phyloP scores from a whole-genome alignment of 1,284 basidiomycete species.

The Mycosarcoma maydis region DNA sequence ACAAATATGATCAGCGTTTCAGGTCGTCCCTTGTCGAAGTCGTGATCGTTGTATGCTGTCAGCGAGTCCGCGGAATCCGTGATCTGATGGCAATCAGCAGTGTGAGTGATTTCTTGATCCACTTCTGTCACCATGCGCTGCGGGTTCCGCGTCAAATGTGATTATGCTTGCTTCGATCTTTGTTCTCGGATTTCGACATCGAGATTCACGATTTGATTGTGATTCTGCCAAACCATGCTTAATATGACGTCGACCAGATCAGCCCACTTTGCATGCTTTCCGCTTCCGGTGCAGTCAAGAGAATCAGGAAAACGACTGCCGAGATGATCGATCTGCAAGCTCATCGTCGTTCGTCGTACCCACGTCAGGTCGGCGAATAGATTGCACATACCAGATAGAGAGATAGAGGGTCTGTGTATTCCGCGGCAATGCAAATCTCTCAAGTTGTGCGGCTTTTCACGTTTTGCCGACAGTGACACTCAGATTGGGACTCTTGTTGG shows the following conservation, averaged over 20 bases:
- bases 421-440: not conserved
- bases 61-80: not conserved
- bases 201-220: too few species aligned
- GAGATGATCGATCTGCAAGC: not conserved
- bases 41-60: too few species aligned
- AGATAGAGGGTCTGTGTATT: not conserved
- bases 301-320: too few species aligned
- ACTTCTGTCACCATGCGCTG: too few species aligned
- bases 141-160: too few species aligned
- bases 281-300: too few species aligned
- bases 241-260: not conserved
- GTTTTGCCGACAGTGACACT: not conserved
- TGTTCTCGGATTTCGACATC: not conserved
- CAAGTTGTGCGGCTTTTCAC: not conserved
- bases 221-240: not conserved
- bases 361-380: too few species aligned
- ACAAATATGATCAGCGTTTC: too few species aligned
- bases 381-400: too few species aligned
- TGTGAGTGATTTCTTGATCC: too few species aligned
- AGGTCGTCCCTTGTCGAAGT: too few species aligned
- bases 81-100: not conserved
- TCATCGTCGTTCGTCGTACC: too few species aligned
- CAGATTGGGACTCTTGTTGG: not conserved
- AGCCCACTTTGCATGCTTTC: conserved; percentile 1
- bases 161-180: not conserved